Evolutionary conservation across 2,329 filamentous ascomycete species (phyloP), one percentile per base, ranked within the genome.

Genomic region (Teratosphaeria nubilosa): DNA sequence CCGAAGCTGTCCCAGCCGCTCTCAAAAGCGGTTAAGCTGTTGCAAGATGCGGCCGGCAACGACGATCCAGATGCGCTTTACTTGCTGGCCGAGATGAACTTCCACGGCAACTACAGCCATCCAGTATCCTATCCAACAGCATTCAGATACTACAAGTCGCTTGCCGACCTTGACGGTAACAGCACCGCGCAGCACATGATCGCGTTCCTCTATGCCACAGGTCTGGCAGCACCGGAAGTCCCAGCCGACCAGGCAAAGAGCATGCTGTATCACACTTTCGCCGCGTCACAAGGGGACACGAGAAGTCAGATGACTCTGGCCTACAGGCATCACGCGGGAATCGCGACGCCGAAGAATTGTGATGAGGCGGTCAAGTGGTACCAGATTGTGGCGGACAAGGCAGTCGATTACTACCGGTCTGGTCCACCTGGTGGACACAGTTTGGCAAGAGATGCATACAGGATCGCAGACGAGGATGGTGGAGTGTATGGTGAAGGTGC

Each of bases 401-500:
- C 91, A 9, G 89, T 99, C 59, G 77, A 80, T 9, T 96, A 90
- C 82, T 90, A 90, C 72, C 84, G 90, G 52, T 90, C 90, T 4
- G 95, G 94, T 0, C 92, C 94, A 1, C 92, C 94, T 0, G 92
- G 92, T 11, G 94, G 94, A 4, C 86, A 87, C 74, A 79, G 82
- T 32, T 86, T 95, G 79, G 79, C 86, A 2, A 82, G 83, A 31
- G 88, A 96, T 69, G 84, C 87, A 6, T 95, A 89, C 75, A 84
- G 90, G 58, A 88, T 96, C 66, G 89, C 91, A 3, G 95, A 99
- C 68, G 90, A 96, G 54, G 78, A 86, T 31, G 95, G 94, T 7
- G 94, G 94, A 51, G 87, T 96, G 6, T 99, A 96, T 70, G 95
- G 94, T 53, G 90, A 96, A 74, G 95, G 94, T 3, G 94, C 94